Percentiles rank a stretch among this genome's conserved stretches.
phyloP scores from a whole-genome alignment of 768 basidiomycete species.

The Russula dissimulans region DNA sequence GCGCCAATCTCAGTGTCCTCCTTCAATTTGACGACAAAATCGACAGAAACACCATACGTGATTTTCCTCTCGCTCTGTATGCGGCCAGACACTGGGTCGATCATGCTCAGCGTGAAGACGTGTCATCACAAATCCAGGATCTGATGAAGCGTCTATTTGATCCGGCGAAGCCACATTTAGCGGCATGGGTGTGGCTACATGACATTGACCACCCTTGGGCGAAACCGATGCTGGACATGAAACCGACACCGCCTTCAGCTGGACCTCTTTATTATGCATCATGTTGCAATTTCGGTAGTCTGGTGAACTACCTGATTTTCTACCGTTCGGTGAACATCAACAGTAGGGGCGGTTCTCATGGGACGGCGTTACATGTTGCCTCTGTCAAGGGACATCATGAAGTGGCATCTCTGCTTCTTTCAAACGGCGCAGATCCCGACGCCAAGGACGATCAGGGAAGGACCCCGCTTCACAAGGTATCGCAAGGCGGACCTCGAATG shows the following conservation, averaged over 20 bases:
- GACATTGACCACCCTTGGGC: neutral
- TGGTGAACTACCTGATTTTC: neutral
- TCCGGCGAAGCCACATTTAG: neutral
- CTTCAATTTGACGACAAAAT: neutral
- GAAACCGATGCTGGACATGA: neutral
- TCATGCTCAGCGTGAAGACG: neutral
- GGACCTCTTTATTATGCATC: neutral
- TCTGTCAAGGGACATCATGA: neutral
- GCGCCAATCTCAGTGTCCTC: neutral
- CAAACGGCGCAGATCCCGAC: neutral
- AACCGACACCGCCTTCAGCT: neutral
- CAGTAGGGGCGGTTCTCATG: neutral
- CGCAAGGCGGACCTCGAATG: neutral
- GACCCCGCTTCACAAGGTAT: neutral
- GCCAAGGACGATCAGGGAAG: too few relatives aligned
- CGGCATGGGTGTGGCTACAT: conserved; percentile 4
- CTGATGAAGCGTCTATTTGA: neutral
- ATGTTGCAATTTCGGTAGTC: neutral
- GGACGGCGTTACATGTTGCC: neutral
- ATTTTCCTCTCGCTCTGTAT: neutral
- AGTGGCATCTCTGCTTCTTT: neutral
- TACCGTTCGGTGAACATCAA: neutral
- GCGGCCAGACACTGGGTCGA: conserved; percentile 7
- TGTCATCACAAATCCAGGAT: neutral
- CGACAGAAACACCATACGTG: neutral